Base-by-base conservation (phyloP, 1,139 yeast species). In the Yamadazyma friedrichii region DNA sequence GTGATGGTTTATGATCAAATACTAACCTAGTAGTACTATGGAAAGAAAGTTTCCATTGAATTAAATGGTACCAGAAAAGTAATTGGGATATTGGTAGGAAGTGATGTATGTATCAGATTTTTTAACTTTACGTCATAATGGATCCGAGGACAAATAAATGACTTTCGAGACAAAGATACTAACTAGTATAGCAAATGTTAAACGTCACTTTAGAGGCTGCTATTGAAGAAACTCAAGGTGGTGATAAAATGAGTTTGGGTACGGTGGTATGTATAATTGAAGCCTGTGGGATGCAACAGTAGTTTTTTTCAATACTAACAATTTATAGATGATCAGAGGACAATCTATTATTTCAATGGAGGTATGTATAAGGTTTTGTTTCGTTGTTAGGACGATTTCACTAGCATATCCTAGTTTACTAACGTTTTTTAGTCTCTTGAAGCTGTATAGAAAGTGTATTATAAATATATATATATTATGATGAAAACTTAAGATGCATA, bases 121-220 rank as follows among this genome's bases (percentile, higher is more conserved):
- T n/a, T n/a, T n/a, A n/a, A n/a, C n/a, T n/a, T n/a, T n/a, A n/a
- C n/a, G n/a, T n/a, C n/a, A n/a, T n/a, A n/a, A n/a, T n/a, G n/a
- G n/a, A n/a, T n/a, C n/a, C n/a, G n/a, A n/a, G n/a, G n/a, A n/a
- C n/a, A n/a, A n/a, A n/a, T n/a, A n/a, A n/a, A n/a, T n/a, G n/a
- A n/a, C n/a, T n/a, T n/a, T n/a, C n/a, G n/a, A n/a, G n/a, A n/a
- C n/a, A n/a, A n/a, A n/a, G 26, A 32, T 49, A 52, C 54, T 59
- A 59, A 60, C 61, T n/a, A 13, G 15, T 20, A 12, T 40, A 73
- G 78, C 65, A 79, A 10, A 87, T 86, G 56, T 62, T 87, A 53
- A 88, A 87, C 56, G 65, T 87, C 27, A 89, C 88, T 1, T 59
- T 87, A 27, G 87, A 81, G 35, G 87, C 84, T 40, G 89, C 93